These are phyloP conservation scores for Letharia lupina DNA, from an alignment of 495 filamentous ascomycete species.

Conservation along the genomic window DNA sequence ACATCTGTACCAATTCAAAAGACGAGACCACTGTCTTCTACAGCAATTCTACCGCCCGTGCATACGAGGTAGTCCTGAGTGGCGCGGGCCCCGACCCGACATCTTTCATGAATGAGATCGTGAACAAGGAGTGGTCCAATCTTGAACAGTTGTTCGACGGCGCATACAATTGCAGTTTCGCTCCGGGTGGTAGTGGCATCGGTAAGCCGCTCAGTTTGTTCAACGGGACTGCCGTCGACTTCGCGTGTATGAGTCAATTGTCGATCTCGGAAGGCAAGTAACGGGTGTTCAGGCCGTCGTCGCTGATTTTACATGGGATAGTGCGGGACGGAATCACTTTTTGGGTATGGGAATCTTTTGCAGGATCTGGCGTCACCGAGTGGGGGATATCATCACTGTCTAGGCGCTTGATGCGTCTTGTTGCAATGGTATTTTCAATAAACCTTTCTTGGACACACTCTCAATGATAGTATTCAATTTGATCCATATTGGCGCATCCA, in stretches of 20 bases:
- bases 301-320: neutral
- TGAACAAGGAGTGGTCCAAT: neutral
- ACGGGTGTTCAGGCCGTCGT: neutral
- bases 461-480: neutral
- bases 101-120: constrained; percentile 6
- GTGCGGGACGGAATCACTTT: too few relatives aligned
- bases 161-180: constrained; percentile 8
- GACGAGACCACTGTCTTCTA: constrained; percentile 1
- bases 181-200: neutral
- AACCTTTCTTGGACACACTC: neutral
- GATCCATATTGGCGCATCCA: neutral
- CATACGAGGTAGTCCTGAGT: neutral
- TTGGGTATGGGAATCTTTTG: too few relatives aligned
- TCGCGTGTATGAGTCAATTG: constrained; percentile 7
- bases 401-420: neutral
- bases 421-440: neutral
- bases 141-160: constrained; percentile 11
- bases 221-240: neutral
- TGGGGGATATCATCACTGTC: neutral
- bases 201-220: constrained; percentile 2
- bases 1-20: constrained; percentile 7
- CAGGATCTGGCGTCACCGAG: neutral
- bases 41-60: constrained; percentile 8
- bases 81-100: neutral
- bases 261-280: neutral